Percentiles rank a stretch among this genome's conserved stretches.
Conservation (phyloP, 805 yeast species). For the Yamadazyma paraphyllophila region DNA sequence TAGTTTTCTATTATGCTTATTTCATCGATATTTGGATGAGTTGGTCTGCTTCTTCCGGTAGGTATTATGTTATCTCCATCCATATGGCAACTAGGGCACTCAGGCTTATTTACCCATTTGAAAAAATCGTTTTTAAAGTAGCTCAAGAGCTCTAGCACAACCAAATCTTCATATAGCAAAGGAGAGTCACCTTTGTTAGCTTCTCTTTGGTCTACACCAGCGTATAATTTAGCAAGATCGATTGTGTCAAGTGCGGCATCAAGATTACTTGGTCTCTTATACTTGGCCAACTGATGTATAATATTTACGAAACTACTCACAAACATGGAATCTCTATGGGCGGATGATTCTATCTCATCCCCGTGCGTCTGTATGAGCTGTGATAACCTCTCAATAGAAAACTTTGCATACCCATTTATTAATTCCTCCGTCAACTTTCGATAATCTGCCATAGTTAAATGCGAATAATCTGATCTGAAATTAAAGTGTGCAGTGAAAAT, state of each 20-base stretch:
- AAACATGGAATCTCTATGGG: not conserved
- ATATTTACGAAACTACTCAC: not conserved
- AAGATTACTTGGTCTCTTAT: conserved; percentile 6
- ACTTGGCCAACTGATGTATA: not conserved
- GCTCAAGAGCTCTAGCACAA: conserved; percentile 31
- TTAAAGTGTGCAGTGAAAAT: not conserved
- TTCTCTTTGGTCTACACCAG: conserved; percentile 55
- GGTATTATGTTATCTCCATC: conserved; percentile 34
- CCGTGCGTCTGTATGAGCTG: not conserved
- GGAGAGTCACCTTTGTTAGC: conserved; percentile 17
- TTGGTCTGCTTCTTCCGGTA: conserved; percentile 33
- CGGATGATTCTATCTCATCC: not conserved
- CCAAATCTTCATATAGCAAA: conserved; percentile 32
- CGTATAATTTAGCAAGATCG: conserved; percentile 57
- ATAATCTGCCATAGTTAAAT: not conserved
- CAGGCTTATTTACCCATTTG: conserved; percentile 75
- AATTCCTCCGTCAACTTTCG: not conserved
- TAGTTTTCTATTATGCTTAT: conserved; percentile 66
- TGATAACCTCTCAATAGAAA: not conserved
- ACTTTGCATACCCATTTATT: not conserved
- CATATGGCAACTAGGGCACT: conserved; percentile 51
- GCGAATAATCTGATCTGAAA: not conserved
- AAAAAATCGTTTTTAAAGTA: conserved; percentile 76
- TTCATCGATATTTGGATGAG: conserved; percentile 36
- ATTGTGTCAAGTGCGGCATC: conserved; percentile 62